Evolutionary conservation across 805 yeast genomes (phyloP), one percentile per base, ranked within the genome.

Genomic region (Starmerella vaccinii): DNA sequence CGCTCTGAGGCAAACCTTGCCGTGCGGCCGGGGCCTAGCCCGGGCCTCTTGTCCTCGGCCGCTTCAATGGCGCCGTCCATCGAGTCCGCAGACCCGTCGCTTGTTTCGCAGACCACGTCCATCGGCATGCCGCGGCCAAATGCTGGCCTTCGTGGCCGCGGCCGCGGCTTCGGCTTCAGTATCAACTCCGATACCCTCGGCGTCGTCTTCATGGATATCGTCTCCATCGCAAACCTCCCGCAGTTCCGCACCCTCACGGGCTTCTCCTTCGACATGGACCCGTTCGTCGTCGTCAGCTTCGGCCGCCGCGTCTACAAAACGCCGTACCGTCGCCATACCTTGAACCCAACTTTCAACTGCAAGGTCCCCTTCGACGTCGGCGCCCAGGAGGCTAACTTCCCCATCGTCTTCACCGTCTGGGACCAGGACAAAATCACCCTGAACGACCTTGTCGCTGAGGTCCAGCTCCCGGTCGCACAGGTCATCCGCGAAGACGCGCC

Each of bases 221-320:
- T 78, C 3, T 76, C 82, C 1, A 87, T 90, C 9, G 68, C 77
- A 2, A 87, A 82, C 51, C 69, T 90, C 33, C 98, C 98, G 1
- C 85, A 94, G 0, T 72, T 81, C 49, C 74, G 75, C 37, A 81
- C 82, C 56, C 68, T 84, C 15, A 78, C 84, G 0, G 71, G 88
- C 9, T 77, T 86, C 21, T 81, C 89, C 1, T 90, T 84, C 62
- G 95, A 88, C 65, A 86, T 92, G 94, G 98, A 92, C 63, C 97
- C 97, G 2, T 92, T 90, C 68, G 90, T 90, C 2, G 87, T 90
- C 18, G 81, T 87, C 1, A 81, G 95, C 0, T 87, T 90, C 65
- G 96, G 96, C 9, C 81, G 84, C 59, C 82, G 82, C 57, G 87
- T 90, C 0, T 90, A 78, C 65, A 76, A 94, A 57, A 88, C 97